Evolutionary conservation across 1,284 basidiomycete species (phyloP), one percentile per base, ranked within the genome.

Genomic region (Cutaneotrichosporon mucoides): DNA sequence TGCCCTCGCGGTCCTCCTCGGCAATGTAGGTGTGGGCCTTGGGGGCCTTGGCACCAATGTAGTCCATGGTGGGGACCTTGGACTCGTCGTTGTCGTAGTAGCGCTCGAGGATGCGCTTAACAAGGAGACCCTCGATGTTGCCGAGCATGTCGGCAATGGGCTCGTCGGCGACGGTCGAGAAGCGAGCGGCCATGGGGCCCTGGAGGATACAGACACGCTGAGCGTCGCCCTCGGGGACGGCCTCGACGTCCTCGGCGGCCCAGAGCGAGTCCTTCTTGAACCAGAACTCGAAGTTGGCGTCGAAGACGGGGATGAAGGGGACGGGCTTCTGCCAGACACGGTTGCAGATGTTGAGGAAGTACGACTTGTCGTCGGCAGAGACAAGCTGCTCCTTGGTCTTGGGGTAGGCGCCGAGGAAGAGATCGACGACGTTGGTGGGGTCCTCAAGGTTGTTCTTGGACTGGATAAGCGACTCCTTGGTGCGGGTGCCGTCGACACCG

Each of bases 181-280:
- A 87, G 78, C 90, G 92, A 63, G 86, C 92, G 2, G 95, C 94
- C 55, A 99, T 88, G 10, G 96, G 95, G 36, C 96, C 95, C 79
- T 97, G 94, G 53, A 99, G 85, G 70, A 99, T 96, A 76, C 92
- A 96, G 42, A 99, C 94, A 68, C 96, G 88, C 79, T 99, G 91
- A 37, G 95, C 91, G 77, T 97, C 94, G 79, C 94, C 92, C 79
- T 97, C 96, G 70, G 98, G 94, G 44, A 99, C 92, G 12, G 93
- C 95, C 66, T 99, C 95, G 68, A 99, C 92, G 75, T 99, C 95
- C 79, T 99, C 96, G 6, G 93, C 89, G 48, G 92, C 90, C 95
- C 95, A 98, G 6, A 98, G 85, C 13, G 94, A 97, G 78, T 97
- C 94, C 90, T 96, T 96, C 84, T 97, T 97, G 82, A 97, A 97